Evolutionary conservation across 352 stramenopile genomes (phyloP), one percentile per base, ranked within the genome.

Genomic region (Thraustochytrium sp.): DNA sequence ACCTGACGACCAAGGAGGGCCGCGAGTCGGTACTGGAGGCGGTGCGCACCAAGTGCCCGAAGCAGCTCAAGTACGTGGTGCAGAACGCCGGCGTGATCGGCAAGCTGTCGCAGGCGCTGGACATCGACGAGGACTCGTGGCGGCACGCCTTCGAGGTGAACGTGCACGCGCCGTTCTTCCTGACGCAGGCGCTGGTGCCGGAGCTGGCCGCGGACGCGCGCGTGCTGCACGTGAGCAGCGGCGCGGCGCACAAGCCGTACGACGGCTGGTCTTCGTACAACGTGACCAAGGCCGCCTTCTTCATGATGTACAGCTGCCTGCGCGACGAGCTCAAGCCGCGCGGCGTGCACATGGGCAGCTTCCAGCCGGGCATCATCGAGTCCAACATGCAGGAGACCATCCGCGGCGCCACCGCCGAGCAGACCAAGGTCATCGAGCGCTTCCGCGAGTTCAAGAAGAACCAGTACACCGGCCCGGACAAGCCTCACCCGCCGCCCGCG

Each of bases 301-400:
- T 86, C 29, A 88, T 88, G 85, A 85, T 89, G 77, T 89, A 90
- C 68, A 59, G 85, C 82, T 87, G 74, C 56, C 76, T 90, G 34
- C 68, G 78, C 23, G 46, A 23, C 26, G 87, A 90, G 84, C 84
- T 89, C 49, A 82, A 44, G 46, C 77, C 68, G 26, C 46, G 86
- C 18, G 82, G 74, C 59, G 85, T 92, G 26, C 68, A 87, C 26
- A 85, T 91, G 38, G 88, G 88, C 74, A 87, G 74, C 63, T 87
- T 90, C 18, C 74, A 85, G 72, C 89, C 89, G 9, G 89, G 89
- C 38, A 86, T 91, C 31, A 87, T 90, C 23, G 88, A 90, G 84
- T 90, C 88, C 9, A 53, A 59, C 29, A 91, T 92, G 88, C 88
- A 91, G 85, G 85, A 85, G 29, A 65, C 74, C 37, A 89, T 90